Percentiles rank a stretch among this genome's conserved stretches.
phyloP scores from a whole-genome alignment of 306 rosid species.

The Pueraria montana region DNA sequence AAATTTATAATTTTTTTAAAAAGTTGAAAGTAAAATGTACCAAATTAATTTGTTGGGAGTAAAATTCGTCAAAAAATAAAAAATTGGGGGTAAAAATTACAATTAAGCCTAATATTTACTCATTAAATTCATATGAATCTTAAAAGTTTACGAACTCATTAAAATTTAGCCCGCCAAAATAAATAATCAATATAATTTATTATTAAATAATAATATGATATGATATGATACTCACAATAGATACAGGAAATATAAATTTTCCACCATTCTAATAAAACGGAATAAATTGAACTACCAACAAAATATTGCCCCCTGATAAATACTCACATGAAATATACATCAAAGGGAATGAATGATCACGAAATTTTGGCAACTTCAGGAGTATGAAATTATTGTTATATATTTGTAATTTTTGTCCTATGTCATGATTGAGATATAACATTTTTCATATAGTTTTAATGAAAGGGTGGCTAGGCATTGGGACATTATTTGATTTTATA shows the following conservation, averaged over 20 bases:
- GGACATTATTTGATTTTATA: not conserved
- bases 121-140: not conserved
- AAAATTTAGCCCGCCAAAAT: not conserved
- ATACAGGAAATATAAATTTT: no score
- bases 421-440: conserved; percentile 23
- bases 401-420: not conserved
- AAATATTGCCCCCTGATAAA: not conserved
- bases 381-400: not conserved
- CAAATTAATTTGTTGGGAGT: no score
- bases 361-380: conserved; percentile 11
- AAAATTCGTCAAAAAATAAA: no score
- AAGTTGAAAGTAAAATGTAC: no score
- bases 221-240: no score
- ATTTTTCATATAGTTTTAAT: not conserved
- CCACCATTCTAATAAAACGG: not conserved
- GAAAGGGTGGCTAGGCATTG: not conserved
- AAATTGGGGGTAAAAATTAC: no score
- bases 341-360: not conserved
- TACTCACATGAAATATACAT: not conserved
- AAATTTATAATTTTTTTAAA: no score
- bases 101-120: no score
- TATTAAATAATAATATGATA: no score
- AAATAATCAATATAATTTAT: no score
- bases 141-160: not conserved
- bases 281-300: not conserved